A percentile compares a stretch with the other conserved stretches of the same genome.
phyloP scores from a whole-genome alignment of 2,329 filamentous ascomycete genomes.

The Ascochyta lentis region DNA sequence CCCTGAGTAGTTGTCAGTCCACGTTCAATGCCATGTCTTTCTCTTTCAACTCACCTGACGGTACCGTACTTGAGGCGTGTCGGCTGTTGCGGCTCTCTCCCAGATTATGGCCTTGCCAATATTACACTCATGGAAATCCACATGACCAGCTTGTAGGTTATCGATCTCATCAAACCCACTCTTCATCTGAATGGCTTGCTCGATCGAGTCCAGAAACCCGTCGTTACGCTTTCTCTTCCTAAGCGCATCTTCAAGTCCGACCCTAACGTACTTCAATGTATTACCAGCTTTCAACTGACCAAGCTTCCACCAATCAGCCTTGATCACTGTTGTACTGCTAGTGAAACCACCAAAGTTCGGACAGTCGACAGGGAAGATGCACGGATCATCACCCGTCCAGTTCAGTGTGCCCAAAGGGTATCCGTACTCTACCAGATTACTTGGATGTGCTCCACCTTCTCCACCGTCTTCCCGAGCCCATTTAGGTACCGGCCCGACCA shows the following conservation, averaged over 20 bases:
- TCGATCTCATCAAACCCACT: slow-evolving; percentile 29
- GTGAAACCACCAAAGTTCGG: slow-evolving; percentile 69
- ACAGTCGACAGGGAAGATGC: slow-evolving; percentile 65
- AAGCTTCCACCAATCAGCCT: slow-evolving; percentile 66
- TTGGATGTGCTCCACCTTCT: slow-evolving; percentile 68
- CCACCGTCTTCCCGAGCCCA: slow-evolving; percentile 67
- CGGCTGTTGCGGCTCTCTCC: slow-evolving; percentile 30
- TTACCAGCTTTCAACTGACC: slow-evolving; percentile 68
- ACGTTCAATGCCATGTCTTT: slow-evolving; percentile 5
- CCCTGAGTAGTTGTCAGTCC: slow-evolving; percentile 39
- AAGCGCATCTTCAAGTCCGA: slow-evolving; percentile 61
- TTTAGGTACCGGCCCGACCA: slow-evolving; percentile 64
- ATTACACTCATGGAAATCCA: slow-evolving; percentile 33
- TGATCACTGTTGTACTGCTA: slow-evolving; percentile 62
- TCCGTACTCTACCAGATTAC: slow-evolving; percentile 60
- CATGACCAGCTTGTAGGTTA: slow-evolving; percentile 35
- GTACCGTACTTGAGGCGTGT: slow-evolving; percentile 36
- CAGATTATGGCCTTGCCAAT: slow-evolving; percentile 41
- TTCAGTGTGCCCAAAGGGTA: slow-evolving; percentile 66
- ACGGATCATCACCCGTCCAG: slow-evolving; percentile 67
- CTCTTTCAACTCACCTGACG: slow-evolving; percentile 20
- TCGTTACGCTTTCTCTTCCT: slow-evolving; percentile 53
- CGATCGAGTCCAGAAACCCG: slow-evolving; percentile 54
- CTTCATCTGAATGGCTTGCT: slow-evolving; percentile 44
- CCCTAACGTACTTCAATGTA: slow-evolving; percentile 57